phyloP scores from a whole-genome alignment of 179 eudicot species.

The Amaranthus tricolor region DNA sequence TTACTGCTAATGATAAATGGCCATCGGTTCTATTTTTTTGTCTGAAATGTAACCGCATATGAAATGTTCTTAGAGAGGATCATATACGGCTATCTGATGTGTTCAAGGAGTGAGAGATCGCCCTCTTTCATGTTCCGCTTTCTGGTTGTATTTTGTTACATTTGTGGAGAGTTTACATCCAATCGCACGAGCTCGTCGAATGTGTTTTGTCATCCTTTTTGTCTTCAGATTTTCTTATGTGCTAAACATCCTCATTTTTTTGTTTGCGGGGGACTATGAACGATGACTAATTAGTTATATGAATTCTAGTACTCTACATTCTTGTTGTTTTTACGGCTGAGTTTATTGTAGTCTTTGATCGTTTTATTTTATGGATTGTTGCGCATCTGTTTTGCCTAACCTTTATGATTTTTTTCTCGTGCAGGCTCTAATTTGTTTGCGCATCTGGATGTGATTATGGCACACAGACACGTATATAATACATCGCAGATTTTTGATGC shows the following conservation, averaged over 20 bases:
- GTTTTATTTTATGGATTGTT: neutral
- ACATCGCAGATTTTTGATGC: slow-evolving; percentile 56
- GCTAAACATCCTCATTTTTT: neutral
- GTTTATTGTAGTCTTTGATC: neutral
- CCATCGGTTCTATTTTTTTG: neutral
- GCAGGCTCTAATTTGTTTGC: slow-evolving; percentile 35
- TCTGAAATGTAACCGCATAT: neutral
- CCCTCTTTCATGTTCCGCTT: neutral
- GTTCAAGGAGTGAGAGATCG: too few relatives aligned
- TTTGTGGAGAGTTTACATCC: neutral
- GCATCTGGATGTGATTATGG: slow-evolving; percentile 51
- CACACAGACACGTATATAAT: slow-evolving; percentile 56
- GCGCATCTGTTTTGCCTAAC: neutral
- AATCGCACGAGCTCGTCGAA: neutral
- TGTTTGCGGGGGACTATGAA: neutral
- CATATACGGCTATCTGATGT: neutral
- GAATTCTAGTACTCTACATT: neutral
- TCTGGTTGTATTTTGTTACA: neutral
- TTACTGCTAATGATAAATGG: neutral
- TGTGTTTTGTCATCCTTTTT: neutral
- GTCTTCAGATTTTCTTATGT: too few relatives aligned
- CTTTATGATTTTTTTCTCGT: slow-evolving; percentile 15
- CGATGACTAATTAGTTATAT: neutral
- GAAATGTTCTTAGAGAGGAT: neutral
- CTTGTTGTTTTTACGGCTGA: neutral